Evolutionary conservation across 2,329 filamentous ascomycete species (phyloP).

Genomic region (Talaromyces sp.): DNA sequence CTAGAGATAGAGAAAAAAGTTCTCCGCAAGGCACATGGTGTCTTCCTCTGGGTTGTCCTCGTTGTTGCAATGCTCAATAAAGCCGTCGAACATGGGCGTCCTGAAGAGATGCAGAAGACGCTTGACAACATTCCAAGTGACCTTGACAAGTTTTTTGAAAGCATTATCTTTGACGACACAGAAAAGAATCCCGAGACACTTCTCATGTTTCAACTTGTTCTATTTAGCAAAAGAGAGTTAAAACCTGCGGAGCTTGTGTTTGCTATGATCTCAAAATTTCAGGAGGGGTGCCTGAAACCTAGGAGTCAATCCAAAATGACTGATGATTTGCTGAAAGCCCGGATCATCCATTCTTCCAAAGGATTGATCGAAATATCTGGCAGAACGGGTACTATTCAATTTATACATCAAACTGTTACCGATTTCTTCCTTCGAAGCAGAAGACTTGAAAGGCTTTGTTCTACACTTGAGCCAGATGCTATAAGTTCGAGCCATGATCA

Average conservation of each 20-base stretch:
- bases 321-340: neutral
- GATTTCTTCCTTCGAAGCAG: neutral
- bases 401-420: neutral
- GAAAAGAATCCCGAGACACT: neutral
- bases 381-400: no score
- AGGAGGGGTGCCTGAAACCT: neutral
- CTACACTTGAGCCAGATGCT: neutral
- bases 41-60: constrained; percentile 46
- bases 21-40: constrained; percentile 32
- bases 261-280: neutral
- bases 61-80: constrained; percentile 41
- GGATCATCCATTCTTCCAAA: neutral
- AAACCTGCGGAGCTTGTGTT: neutral
- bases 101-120: constrained; percentile 23
- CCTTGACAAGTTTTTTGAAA: constrained; percentile 5
- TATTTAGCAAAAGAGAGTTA: neutral
- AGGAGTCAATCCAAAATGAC: neutral
- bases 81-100: constrained; percentile 29
- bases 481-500: neutral
- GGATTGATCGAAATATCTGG: no score
- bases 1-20: constrained; percentile 22
- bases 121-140: constrained; percentile 34
- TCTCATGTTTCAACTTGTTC: neutral
- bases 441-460: neutral
- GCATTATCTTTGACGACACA: neutral